A percentile compares a stretch with the other conserved stretches of the same genome.
phyloP scores from a whole-genome alignment of 2,329 filamentous ascomycete genomes.

The Didymellaceae sp. region DNA sequence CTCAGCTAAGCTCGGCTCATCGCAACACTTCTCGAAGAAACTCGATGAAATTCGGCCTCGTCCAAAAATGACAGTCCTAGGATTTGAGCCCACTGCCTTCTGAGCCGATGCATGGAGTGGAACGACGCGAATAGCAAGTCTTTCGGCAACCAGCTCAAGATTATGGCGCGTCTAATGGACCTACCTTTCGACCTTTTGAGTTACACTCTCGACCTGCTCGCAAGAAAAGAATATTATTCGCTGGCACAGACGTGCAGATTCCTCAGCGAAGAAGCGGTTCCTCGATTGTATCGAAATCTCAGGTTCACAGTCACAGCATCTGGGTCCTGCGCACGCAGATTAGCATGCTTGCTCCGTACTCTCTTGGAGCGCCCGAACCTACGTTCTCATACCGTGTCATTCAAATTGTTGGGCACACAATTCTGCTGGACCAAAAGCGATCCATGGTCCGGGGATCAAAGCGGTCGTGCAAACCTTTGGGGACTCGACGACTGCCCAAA shows the following conservation, averaged over 20 bases:
- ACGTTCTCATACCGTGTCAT: constrained; percentile 19
- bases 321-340: constrained; percentile 25
- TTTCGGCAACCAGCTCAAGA: too few relatives aligned
- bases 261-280: constrained; percentile 20
- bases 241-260: constrained; percentile 23
- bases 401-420: constrained; percentile 25
- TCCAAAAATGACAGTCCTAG: background rate
- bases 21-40: too few relatives aligned
- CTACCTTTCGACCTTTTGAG: constrained; percentile 24
- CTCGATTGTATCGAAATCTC: constrained; percentile 30
- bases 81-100: background rate
- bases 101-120: background rate
- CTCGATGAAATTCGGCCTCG: background rate
- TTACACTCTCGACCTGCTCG: constrained; percentile 24
- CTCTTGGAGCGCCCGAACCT: constrained; percentile 28
- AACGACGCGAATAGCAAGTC: background rate
- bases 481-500: constrained; percentile 27
- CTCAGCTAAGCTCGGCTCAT: background rate
- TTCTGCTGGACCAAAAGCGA: constrained; percentile 31
- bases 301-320: constrained; percentile 27
- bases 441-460: constrained; percentile 23
- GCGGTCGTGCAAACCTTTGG: constrained; percentile 25
- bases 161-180: constrained; percentile 28
- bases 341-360: constrained; percentile 31
- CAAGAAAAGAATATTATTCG: constrained; percentile 19